These are phyloP conservation scores for Leccinum rimulosum DNA, from an alignment of 768 basidiomycete species.

Conservation along the genomic window DNA sequence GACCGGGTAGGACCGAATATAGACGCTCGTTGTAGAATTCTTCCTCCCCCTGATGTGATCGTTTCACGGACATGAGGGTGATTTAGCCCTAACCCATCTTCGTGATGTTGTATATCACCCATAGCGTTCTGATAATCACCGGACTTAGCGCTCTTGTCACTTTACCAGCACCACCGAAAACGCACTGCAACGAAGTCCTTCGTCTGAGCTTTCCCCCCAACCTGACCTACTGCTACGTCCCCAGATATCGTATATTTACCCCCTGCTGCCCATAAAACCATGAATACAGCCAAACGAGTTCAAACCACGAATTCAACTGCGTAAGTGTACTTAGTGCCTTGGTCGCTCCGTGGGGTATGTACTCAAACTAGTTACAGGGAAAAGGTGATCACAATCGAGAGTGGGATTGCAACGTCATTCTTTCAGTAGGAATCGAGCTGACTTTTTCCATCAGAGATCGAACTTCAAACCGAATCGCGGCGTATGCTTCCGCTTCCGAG, in stretches of 20 bases:
- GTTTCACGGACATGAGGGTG: background rate
- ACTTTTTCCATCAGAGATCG: background rate
- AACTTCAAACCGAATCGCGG: background rate
- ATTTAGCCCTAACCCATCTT: background rate
- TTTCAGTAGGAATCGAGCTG: background rate
- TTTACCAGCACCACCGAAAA: background rate
- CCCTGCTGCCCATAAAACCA: background rate
- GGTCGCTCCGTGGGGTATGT: background rate
- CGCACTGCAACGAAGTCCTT: background rate
- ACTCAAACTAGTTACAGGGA: background rate
- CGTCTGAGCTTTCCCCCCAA: background rate
- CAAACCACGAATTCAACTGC: background rate
- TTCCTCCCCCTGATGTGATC: conserved; percentile 8
- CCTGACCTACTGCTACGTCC: background rate
- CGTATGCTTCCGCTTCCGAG: background rate
- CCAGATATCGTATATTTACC: background rate
- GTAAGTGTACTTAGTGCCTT: background rate
- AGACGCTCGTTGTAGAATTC: conserved; percentile 4
- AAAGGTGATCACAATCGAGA: conserved; percentile 2
- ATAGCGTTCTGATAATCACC: background rate
- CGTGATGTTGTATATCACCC: background rate
- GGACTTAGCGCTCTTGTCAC: background rate
- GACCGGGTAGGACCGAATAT: background rate
- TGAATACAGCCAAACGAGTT: background rate
- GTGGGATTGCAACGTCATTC: background rate